A percentile compares a stretch with the other conserved stretches of the same genome.
Evolutionary conservation across 2,329 filamentous ascomycete genomes (phyloP).

Genomic region (Xylaria sp.): DNA sequence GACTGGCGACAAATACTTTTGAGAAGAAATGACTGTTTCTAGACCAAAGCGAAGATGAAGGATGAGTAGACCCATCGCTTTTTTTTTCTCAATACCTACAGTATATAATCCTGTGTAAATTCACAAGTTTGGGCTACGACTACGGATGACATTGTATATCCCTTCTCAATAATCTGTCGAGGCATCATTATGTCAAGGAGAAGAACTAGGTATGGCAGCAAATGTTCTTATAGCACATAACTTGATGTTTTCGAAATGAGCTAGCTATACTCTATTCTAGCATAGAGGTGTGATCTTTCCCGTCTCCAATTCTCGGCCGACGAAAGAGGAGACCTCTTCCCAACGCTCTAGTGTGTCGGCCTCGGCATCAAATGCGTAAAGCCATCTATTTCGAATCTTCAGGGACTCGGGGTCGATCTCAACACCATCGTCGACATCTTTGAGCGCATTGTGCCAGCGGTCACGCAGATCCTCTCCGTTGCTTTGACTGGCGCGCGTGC

Average conservation of each 20-base stretch:
- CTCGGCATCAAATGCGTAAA: conserved; percentile 60
- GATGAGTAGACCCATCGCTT: neutral
- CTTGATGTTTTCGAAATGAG: neutral
- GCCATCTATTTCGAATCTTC: conserved; percentile 58
- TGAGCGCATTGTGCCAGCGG: conserved; percentile 56
- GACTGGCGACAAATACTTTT: no score
- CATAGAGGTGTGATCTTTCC: conserved; percentile 54
- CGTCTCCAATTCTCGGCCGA: conserved; percentile 49
- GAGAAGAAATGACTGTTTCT: no score
- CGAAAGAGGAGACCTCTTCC: conserved; percentile 52
- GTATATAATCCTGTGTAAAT: neutral
- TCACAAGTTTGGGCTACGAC: neutral
- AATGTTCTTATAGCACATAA: neutral
- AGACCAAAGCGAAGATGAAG: neutral
- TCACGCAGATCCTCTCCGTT: conserved; percentile 57
- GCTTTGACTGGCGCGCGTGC: conserved; percentile 54
- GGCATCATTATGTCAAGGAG: neutral
- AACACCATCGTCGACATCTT: conserved; percentile 53
- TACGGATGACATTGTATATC: neutral
- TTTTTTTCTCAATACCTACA: neutral
- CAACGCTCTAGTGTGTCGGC: conserved; percentile 55
- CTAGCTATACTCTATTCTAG: conserved; percentile 10
- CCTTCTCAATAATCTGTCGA: neutral
- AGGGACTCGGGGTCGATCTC: conserved; percentile 58
- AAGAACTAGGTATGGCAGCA: neutral